Conservation (phyloP, 257 asterid species). For the Salvia miltiorrhiza region DNA sequence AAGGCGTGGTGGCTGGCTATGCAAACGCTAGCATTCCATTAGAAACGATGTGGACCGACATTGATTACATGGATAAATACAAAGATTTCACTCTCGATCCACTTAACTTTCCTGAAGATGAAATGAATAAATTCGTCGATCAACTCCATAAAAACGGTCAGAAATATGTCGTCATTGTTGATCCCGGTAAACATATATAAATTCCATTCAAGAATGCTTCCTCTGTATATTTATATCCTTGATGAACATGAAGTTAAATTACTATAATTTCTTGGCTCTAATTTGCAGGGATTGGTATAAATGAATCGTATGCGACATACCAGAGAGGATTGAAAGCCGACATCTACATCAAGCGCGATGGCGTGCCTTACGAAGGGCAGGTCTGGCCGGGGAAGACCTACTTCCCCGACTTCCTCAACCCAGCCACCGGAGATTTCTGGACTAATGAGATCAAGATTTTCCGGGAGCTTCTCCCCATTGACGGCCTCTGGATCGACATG, state of each 20-base stretch:
- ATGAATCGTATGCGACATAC: conserved; percentile 63
- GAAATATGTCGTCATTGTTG: conserved; percentile 71
- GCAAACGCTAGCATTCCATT: conserved; percentile 72
- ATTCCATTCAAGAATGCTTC: too few relatives aligned
- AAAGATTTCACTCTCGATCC: conserved; percentile 95
- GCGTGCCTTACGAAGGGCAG: conserved; percentile 60
- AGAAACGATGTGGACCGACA: conserved; percentile 94
- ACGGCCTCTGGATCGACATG: conserved; percentile 97
- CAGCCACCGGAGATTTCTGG: conserved; percentile 50
- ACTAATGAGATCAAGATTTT: conserved; percentile 63
- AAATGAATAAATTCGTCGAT: conserved; percentile 54
- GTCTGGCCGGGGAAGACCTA: conserved; percentile 91
- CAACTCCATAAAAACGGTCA: conserved; percentile 60
- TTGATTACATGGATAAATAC: conserved; percentile 87
- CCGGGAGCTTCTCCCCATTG: conserved; percentile 46
- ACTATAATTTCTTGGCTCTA: too few relatives aligned
- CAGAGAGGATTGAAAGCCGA: conserved; percentile 66
- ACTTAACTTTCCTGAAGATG: conserved; percentile 51
- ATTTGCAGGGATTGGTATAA: conserved; percentile 54
- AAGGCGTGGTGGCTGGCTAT: conserved; percentile 69
- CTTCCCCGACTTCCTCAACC: conserved; percentile 80
- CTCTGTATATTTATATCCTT: too few relatives aligned
- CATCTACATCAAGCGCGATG: conserved; percentile 66
- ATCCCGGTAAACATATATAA: conserved; percentile 65
- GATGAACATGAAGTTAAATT: background rate